Conservation (phyloP, 2,329 filamentous ascomycete species). For the Neofusicoccum kwambonambiense region DNA sequence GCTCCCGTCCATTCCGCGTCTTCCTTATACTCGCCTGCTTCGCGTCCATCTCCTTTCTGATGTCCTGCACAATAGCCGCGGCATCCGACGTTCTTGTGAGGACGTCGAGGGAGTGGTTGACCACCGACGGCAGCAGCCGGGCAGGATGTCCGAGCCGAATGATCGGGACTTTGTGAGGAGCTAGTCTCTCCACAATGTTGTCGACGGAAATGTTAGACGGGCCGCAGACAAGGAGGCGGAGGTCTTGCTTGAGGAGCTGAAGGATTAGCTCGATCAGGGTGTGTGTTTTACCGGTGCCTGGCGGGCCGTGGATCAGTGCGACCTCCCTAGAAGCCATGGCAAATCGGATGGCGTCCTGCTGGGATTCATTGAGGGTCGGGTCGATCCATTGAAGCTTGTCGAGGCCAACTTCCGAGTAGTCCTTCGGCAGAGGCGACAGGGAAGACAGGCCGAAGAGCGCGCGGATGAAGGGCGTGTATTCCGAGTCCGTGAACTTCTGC, state of each 20-base stretch:
- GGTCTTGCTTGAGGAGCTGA: conserved; percentile 74
- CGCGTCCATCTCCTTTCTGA: conserved; percentile 87
- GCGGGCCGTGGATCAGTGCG: conserved; percentile 89
- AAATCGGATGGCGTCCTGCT: conserved; percentile 69
- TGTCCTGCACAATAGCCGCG: conserved; percentile 82
- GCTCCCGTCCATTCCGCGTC: conserved; percentile 75
- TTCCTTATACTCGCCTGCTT: conserved; percentile 89
- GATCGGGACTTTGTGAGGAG: conserved; percentile 80
- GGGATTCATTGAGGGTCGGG: conserved; percentile 58
- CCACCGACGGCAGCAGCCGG: conserved; percentile 79
- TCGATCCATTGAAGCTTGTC: conserved; percentile 55
- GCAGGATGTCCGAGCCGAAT: conserved; percentile 91
- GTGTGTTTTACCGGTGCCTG: conserved; percentile 95
- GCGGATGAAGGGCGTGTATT: conserved; percentile 58
- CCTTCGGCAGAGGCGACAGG: conserved; percentile 49
- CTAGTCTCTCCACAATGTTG: conserved; percentile 92
- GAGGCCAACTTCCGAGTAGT: conserved; percentile 43
- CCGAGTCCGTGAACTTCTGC: conserved; percentile 54
- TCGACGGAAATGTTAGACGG: conserved; percentile 97
- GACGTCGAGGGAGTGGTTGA: conserved; percentile 87
- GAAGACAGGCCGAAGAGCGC: conserved; percentile 61
- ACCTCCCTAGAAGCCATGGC: conserved; percentile 79
- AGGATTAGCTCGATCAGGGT: conserved; percentile 92
- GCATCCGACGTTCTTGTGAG: conserved; percentile 89
- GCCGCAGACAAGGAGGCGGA: conserved; percentile 86